Evolutionary conservation across 257 asterid species (phyloP), one percentile per base, ranked within the genome.

Genomic region (Salvia miltiorrhiza): DNA sequence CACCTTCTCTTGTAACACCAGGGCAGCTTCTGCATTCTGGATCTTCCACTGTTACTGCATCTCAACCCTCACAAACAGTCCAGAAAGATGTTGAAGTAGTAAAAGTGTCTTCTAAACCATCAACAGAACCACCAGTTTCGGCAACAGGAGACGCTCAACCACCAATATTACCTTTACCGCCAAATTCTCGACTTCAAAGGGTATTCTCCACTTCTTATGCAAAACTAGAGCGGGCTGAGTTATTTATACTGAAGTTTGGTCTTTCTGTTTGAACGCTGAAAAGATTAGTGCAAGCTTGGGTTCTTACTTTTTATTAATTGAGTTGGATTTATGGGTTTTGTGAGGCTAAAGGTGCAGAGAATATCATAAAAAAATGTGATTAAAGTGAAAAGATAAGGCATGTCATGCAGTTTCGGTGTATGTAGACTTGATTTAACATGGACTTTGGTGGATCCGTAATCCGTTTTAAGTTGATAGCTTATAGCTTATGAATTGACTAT

Each of bases 41-140:
- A 21, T 73, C 86, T 47, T 37, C 86, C 62, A 19, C 81, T 9
- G 81, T 56, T 74, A 52, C 87, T 54, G 77, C 81, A 49, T 55
- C 77, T 59, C 95, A 86, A 70, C 62, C 87, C 45, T 63, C 74
- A 20, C 93, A 79, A 77, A 79, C 90, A 63, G 49, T 67, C 20
- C 97, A 87, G 69, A 89, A 91, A 43, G 97, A 91, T 72, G 95
- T 94, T 39, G 96, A 94, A 78, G 95, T 91, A 55, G 97, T 86
- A 23, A 83, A 87, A 79, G 93, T 85, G 30, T 81, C 86, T 21
- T 76, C 86, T 0, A 69, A 79, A 35, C 73, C 59, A 58, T 63
- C 81, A 12, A 30, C 87, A 63, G 95, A 86, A 74, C 75, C 78
- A 4, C 69, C 84, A 35, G 86, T 43, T 24, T 76, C 81, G 0